Conservation (phyloP, 2,329 filamentous ascomycete species). For the Lasiodiplodia sp. region DNA sequence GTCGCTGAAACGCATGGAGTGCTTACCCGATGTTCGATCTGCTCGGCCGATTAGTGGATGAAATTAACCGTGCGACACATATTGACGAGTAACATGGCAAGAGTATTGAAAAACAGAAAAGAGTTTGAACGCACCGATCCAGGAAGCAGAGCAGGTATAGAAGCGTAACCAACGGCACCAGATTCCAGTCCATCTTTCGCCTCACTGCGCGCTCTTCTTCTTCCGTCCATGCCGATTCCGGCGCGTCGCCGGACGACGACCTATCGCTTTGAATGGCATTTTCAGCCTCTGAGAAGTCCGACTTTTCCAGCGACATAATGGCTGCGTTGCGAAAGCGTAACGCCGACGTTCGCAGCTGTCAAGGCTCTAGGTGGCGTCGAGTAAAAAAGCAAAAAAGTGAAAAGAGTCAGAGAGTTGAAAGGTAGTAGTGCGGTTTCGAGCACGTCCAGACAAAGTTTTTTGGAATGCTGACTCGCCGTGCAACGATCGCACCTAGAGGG, state of each 20-base stretch:
- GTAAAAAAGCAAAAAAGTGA: not conserved
- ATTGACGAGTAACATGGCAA: not conserved
- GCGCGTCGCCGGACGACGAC: conserved; percentile 26
- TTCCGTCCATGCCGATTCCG: conserved; percentile 56
- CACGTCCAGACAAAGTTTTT: not conserved
- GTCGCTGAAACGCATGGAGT: not conserved
- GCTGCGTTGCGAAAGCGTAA: not conserved
- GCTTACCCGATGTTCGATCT: conserved; percentile 26
- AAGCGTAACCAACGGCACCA: conserved; percentile 61
- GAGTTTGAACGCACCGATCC: conserved; percentile 38
- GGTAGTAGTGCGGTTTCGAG: too few species aligned
- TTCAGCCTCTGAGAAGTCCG: conserved; percentile 3
- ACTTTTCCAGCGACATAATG: conserved; percentile 2
- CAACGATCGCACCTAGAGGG: not conserved
- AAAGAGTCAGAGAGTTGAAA: too few species aligned
- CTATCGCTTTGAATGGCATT: conserved; percentile 9
- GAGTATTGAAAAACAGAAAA: not conserved
- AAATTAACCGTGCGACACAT: too few species aligned
- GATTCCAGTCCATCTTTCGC: conserved; percentile 61
- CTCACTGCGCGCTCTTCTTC: conserved; percentile 59
- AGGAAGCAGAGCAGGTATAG: conserved; percentile 63
- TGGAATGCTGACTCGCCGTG: not conserved
- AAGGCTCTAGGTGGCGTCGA: not conserved
- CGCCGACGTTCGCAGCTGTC: not conserved
- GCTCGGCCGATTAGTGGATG: not conserved